A percentile compares a stretch with the other conserved stretches of the same genome.
Conservation (phyloP, 306 rosid species). For the Canavalia gladiata region DNA sequence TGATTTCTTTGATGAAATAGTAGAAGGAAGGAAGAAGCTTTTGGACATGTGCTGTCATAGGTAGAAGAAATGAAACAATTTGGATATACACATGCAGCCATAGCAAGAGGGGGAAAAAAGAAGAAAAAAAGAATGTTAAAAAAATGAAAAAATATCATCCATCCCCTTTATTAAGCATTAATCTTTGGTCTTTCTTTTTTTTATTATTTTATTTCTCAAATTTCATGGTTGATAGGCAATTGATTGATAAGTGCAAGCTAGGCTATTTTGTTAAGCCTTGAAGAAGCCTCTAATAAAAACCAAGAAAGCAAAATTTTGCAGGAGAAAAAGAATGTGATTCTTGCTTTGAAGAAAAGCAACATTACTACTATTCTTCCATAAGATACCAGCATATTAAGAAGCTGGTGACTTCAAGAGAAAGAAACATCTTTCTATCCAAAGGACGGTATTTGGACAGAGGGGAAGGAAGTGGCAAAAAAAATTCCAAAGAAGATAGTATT, state of each 20-base stretch:
- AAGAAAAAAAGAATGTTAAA: not conserved
- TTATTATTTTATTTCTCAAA: not conserved
- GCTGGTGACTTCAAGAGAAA: conserved; percentile 62
- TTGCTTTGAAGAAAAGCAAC: conserved; percentile 66
- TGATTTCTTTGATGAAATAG: conserved; percentile 94
- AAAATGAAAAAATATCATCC: conserved; percentile 31
- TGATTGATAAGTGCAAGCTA: conserved; percentile 51
- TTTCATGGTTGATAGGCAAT: conserved; percentile 33
- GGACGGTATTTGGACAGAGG: conserved; percentile 19
- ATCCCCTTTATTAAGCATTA: conserved; percentile 11
- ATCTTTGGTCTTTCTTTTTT: not conserved
- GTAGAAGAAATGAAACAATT: conserved; percentile 49
- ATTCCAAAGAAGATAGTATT: conserved; percentile 24
- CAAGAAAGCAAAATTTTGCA: conserved; percentile 21
- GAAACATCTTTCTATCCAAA: conserved; percentile 52
- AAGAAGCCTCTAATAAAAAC: conserved; percentile 35
- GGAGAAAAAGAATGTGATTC: conserved; percentile 65
- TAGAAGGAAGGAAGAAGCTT: conserved; percentile 89
- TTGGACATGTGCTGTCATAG: conserved; percentile 82
- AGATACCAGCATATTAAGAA: conserved; percentile 56
- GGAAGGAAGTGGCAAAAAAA: not conserved
- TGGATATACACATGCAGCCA: conserved; percentile 37
- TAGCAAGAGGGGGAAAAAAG: not conserved
- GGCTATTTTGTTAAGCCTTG: conserved; percentile 43
- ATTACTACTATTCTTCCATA: conserved; percentile 52